Evolutionary conservation across 2,329 filamentous ascomycete species (phyloP).

Genomic region (Fusarium chuoi): DNA sequence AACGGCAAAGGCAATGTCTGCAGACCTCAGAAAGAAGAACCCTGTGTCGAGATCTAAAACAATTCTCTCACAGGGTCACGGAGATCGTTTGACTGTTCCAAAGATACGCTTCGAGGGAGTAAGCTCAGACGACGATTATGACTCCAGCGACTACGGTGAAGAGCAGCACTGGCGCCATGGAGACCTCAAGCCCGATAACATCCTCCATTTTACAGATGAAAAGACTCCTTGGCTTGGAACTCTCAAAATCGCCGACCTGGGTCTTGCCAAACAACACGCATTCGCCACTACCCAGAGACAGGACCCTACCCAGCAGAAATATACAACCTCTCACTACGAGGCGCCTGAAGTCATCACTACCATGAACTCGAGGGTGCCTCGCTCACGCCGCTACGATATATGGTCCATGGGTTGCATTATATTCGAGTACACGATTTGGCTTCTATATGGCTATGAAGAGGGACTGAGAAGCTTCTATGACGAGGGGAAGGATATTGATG

Average conservation of each 20-base stretch:
- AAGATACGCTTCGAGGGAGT: not conserved
- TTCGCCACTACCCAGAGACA: not conserved
- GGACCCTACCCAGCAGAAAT: constrained; percentile 4
- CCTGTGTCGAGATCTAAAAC: not conserved
- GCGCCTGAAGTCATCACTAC: constrained; percentile 23
- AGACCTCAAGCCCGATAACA: constrained; percentile 30
- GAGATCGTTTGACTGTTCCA: not conserved
- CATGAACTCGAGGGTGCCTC: not conserved
- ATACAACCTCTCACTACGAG: constrained; percentile 26
- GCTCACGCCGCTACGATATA: constrained; percentile 43
- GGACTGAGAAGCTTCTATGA: constrained; percentile 7
- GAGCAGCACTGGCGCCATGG: constrained; percentile 26
- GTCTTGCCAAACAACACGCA: constrained; percentile 23
- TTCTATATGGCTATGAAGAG: constrained; percentile 34
- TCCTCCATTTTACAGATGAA: constrained; percentile 11
- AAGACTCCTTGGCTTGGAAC: constrained; percentile 6
- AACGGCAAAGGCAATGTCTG: not conserved
- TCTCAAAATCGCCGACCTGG: constrained; percentile 27
- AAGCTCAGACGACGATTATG: not conserved
- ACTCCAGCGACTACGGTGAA: not conserved
- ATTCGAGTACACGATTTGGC: constrained; percentile 46
- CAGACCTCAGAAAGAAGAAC: not conserved
- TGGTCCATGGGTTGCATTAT: constrained; percentile 48
- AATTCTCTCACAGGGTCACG: not conserved
- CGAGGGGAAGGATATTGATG: not conserved